A percentile compares a stretch with the other conserved stretches of the same genome.
Evolutionary conservation across 2,329 filamentous ascomycete species (phyloP).

Genomic region (Cladophialophora exuberans): DNA sequence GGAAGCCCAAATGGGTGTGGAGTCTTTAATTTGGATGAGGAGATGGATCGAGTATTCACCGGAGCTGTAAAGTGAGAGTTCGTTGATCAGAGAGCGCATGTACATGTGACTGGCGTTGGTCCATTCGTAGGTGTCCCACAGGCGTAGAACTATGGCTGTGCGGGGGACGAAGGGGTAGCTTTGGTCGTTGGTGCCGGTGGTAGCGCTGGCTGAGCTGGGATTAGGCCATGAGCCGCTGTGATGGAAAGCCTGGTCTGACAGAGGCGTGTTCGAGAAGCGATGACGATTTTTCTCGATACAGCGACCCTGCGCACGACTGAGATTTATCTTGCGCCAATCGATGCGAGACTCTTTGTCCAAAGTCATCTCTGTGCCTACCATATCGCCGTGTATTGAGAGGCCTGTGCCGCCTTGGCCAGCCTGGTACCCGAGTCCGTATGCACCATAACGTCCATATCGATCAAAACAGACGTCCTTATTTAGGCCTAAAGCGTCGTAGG

Average conservation of each 20-base stretch:
- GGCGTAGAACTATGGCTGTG: neutral
- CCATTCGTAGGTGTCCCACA: neutral
- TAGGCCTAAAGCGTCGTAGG: neutral
- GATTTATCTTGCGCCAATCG: neutral
- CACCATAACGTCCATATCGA: neutral
- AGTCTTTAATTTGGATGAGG: constrained; percentile 1
- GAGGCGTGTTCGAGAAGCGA: neutral
- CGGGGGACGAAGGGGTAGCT: neutral
- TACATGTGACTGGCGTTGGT: neutral
- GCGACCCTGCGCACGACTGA: neutral
- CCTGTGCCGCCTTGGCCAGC: neutral
- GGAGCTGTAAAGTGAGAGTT: neutral
- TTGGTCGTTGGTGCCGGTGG: neutral
- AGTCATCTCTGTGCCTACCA: neutral
- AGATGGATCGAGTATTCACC: neutral
- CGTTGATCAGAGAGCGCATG: neutral
- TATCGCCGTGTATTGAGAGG: neutral
- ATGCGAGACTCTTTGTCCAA: neutral
- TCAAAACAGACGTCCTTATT: constrained; percentile 6
- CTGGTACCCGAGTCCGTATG: neutral
- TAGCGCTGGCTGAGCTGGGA: neutral
- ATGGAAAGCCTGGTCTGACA: neutral
- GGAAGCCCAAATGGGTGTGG: neutral
- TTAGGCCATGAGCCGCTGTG: neutral
- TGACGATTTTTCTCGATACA: neutral